These are phyloP conservation scores for Acacia concinna DNA, from an alignment of 331 rosid genomes.

Conservation along the genomic window DNA sequence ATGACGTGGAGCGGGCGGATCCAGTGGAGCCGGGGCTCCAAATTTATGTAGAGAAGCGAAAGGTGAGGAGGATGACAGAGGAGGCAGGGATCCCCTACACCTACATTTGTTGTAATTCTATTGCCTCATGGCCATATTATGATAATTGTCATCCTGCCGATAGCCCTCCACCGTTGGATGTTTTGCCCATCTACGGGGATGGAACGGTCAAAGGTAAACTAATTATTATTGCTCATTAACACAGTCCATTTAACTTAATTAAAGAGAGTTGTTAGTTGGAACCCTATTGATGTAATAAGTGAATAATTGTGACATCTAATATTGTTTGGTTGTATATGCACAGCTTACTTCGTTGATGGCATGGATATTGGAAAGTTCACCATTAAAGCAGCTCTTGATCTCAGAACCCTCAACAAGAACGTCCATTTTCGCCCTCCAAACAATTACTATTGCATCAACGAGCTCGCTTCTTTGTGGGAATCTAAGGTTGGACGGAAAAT, in stretches of 20 bases:
- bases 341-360: slow-evolving; percentile 81
- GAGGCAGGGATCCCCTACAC: slow-evolving; percentile 58
- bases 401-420: slow-evolving; percentile 50
- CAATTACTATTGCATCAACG: slow-evolving; percentile 60
- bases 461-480: slow-evolving; percentile 80
- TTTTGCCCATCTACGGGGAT: slow-evolving; percentile 67
- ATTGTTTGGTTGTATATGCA: neutral
- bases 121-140: slow-evolving; percentile 83
- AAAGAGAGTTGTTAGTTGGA: too few species aligned
- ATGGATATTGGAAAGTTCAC: slow-evolving; percentile 70
- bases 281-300: too few species aligned
- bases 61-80: slow-evolving; percentile 50
- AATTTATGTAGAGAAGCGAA: slow-evolving; percentile 65
- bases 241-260: too few species aligned
- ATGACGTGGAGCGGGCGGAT: slow-evolving; percentile 75
- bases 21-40: slow-evolving; percentile 80
- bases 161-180: slow-evolving; percentile 71
- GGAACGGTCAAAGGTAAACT: slow-evolving; percentile 65
- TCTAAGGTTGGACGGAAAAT: slow-evolving; percentile 57
- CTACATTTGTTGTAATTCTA: slow-evolving; percentile 76
- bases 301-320: too few species aligned
- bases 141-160: slow-evolving; percentile 66
- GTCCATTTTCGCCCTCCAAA: slow-evolving; percentile 74
- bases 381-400: slow-evolving; percentile 50
- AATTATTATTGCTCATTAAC: neutral